A percentile compares a stretch with the other conserved stretches of the same genome.
These are phyloP conservation scores for Pythium pyrilobum DNA, from an alignment of 352 stramenopile species.

Conservation along the genomic window DNA sequence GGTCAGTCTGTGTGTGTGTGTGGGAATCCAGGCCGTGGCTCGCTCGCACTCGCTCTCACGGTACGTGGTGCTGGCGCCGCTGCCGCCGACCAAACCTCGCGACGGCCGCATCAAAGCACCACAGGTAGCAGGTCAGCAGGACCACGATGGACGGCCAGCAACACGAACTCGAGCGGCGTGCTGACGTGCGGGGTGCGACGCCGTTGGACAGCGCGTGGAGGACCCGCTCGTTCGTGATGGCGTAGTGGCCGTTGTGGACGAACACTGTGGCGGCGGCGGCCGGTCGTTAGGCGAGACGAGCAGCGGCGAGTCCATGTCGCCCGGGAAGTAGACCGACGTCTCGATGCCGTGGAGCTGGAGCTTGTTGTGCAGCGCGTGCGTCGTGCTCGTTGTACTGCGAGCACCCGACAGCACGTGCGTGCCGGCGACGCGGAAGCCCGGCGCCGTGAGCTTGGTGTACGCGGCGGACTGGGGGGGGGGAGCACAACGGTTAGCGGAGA, in stretches of 20 bases:
- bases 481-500: no score
- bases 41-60: no score
- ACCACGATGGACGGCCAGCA: constrained; percentile 16
- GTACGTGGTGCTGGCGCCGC: no score
- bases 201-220: constrained; percentile 48
- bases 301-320: constrained; percentile 35
- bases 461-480: no score
- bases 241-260: constrained; percentile 48
- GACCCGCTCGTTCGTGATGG: constrained; percentile 51
- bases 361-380: constrained; percentile 69
- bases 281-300: constrained; percentile 9
- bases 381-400: neutral
- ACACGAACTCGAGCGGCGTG: constrained; percentile 40
- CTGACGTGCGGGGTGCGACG: constrained; percentile 49
- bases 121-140: neutral
- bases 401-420: constrained; percentile 39
- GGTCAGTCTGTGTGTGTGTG: no score
- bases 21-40: no score
- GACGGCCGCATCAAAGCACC: constrained; percentile 7
- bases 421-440: constrained; percentile 36
- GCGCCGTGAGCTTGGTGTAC: constrained; percentile 14
- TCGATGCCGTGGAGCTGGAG: constrained; percentile 64
- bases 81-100: constrained; percentile 41
- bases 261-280: constrained; percentile 32
- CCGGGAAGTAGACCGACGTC: constrained; percentile 87